Evolutionary conservation across 768 basidiomycete genomes (phyloP).

Genomic region (Boletus rex-veris): DNA sequence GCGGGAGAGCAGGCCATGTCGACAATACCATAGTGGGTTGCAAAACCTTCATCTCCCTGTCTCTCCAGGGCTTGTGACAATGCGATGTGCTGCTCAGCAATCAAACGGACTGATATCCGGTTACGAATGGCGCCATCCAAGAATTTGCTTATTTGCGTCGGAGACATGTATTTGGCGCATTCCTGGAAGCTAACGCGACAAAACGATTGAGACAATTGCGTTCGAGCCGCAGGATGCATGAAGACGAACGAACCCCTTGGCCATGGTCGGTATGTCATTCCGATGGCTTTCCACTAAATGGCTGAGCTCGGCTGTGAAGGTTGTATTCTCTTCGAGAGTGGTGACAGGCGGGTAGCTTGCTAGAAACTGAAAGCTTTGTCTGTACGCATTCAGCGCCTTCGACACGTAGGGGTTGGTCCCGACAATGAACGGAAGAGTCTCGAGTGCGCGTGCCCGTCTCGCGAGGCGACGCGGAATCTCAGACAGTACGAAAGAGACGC

Average conservation of each 20-base stretch:
- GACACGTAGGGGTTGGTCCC: conserved; percentile 88
- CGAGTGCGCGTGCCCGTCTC: conserved; percentile 68
- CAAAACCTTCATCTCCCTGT: conserved; percentile 26
- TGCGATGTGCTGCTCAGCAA: conserved; percentile 89
- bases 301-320: conserved; percentile 66
- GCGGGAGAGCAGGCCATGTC: conserved; percentile 68
- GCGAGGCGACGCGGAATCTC: conserved; percentile 79
- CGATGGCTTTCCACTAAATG: conserved; percentile 72
- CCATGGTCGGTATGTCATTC: conserved; percentile 88
- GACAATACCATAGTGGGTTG: conserved; percentile 65
- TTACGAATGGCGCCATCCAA: conserved; percentile 82
- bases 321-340: conserved; percentile 64
- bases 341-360: conserved; percentile 64
- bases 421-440: conserved; percentile 80
- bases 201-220: not conserved
- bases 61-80: conserved; percentile 64
- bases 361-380: conserved; percentile 65
- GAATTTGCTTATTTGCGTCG: conserved; percentile 74
- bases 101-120: conserved; percentile 82
- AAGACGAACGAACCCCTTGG: conserved; percentile 64
- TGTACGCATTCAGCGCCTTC: conserved; percentile 62
- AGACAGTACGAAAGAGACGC: conserved; percentile 68
- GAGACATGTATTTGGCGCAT: conserved; percentile 77
- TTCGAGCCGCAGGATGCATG: not conserved
- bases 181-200: conserved; percentile 68